A percentile compares a stretch with the other conserved stretches of the same genome.
phyloP scores from a whole-genome alignment of 345 rosid genomes.

The Lagerstroemia speciosa region DNA sequence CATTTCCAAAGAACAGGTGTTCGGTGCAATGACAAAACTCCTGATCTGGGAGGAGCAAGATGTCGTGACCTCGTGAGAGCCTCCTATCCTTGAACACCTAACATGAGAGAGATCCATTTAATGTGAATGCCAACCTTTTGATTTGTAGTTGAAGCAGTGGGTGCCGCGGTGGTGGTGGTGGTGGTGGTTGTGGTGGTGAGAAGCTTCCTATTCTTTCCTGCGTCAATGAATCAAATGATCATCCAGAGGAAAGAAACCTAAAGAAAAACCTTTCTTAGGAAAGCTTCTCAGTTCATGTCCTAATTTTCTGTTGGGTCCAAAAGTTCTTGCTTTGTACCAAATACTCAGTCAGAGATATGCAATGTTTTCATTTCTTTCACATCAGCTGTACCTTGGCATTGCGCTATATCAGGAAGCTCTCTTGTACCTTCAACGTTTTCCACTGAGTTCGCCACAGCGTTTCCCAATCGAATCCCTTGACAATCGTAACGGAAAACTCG shows the following conservation, averaged over 20 bases:
- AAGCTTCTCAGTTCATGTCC: too few relatives aligned
- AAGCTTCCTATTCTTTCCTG: slow-evolving; percentile 33
- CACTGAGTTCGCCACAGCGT: neutral
- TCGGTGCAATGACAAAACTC: too few relatives aligned
- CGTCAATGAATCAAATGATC: neutral
- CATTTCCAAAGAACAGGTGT: too few relatives aligned
- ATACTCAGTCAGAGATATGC: too few relatives aligned
- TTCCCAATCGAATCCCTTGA: slow-evolving; percentile 1
- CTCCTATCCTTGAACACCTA: too few relatives aligned
- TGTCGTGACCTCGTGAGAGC: too few relatives aligned
- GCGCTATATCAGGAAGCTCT: neutral
- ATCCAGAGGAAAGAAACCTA: too few relatives aligned
- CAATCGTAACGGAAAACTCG: neutral
- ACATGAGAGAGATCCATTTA: neutral
- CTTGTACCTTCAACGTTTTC: neutral
- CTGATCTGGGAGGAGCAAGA: too few relatives aligned
- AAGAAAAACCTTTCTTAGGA: too few relatives aligned
- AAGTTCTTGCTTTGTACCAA: too few relatives aligned
- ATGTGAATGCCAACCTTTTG: slow-evolving; percentile 19
- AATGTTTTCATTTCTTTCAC: too few relatives aligned
- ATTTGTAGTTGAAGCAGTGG: slow-evolving; percentile 14
- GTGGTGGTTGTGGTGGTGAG: slow-evolving; percentile 6
- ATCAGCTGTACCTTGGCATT: neutral
- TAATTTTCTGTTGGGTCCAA: too few relatives aligned
- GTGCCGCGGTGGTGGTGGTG: slow-evolving; percentile 11